Percentiles rank a stretch among this genome's conserved stretches.
These are phyloP conservation scores for Isabelozyma pseudorhagii DNA, from an alignment of 805 yeast genomes.

Conservation along the genomic window DNA sequence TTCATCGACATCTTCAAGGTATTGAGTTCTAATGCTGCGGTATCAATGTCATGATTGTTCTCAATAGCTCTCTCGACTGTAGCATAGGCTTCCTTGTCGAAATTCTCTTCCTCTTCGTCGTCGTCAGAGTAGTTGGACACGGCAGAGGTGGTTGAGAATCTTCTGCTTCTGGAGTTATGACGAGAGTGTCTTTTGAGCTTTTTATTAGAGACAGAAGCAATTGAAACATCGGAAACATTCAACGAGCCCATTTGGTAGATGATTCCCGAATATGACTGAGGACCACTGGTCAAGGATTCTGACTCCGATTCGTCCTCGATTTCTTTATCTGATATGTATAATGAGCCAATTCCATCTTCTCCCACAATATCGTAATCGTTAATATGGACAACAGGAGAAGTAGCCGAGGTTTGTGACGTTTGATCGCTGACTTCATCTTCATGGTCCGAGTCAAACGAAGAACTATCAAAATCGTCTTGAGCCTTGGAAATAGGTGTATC, in stretches of 20 bases:
- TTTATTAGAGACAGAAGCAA: conserved; percentile 47
- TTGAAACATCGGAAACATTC: conserved; percentile 57
- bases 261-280: conserved; percentile 36
- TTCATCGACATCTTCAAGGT: conserved; percentile 97
- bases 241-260: conserved; percentile 47
- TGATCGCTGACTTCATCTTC: conserved; percentile 17
- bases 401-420: conserved; percentile 11
- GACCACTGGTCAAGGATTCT: conserved; percentile 31
- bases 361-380: conserved; percentile 46
- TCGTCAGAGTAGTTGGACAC: conserved; percentile 31
- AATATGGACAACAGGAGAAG: conserved; percentile 24
- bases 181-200: conserved; percentile 30
- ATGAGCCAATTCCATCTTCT: conserved; percentile 47
- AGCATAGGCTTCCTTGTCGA: conserved; percentile 86
- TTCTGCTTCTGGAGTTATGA: conserved; percentile 21
- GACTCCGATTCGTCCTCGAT: conserved; percentile 27
- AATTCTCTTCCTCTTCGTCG: conserved; percentile 64
- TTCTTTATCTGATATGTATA: conserved; percentile 48
- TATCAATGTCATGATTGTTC: conserved; percentile 88
- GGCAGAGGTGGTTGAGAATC: conserved; percentile 34
- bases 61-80: conserved; percentile 90
- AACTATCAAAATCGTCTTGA: conserved; percentile 23
- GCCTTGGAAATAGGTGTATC: conserved; percentile 40
- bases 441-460: conserved; percentile 27
- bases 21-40: conserved; percentile 87